These are phyloP conservation scores for Phlyctochytrium arcticum DNA, from an alignment of 192 early-diverging fungal species.

Conservation along the genomic window DNA sequence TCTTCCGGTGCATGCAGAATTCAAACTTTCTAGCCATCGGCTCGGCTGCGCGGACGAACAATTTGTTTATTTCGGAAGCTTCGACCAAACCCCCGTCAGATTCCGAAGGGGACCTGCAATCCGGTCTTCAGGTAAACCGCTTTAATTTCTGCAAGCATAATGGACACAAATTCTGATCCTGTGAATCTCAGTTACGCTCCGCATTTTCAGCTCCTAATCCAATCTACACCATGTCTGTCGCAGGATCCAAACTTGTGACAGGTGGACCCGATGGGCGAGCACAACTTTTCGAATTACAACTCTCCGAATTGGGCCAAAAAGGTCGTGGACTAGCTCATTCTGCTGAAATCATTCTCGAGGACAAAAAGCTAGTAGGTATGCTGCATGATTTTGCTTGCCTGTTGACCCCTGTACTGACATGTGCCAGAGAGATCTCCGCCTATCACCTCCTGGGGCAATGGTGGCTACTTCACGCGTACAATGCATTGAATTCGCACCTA, in stretches of 20 bases:
- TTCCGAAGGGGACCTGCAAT: neutral
- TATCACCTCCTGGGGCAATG: conserved; percentile 32
- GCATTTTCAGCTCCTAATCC: conserved; percentile 38
- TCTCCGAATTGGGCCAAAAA: conserved; percentile 15
- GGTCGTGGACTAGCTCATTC: conserved; percentile 10
- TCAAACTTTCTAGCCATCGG: conserved; percentile 37
- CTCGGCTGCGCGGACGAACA: conserved; percentile 33
- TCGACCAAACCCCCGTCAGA: neutral
- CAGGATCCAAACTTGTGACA: conserved; percentile 30
- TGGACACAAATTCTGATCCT: neutral
- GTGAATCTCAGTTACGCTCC: conserved; percentile 33
- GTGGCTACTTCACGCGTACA: conserved; percentile 29
- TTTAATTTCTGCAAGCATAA: neutral
- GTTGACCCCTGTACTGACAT: too few relatives aligned
- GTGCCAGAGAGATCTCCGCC: conserved; percentile 17
- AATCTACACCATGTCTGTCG: conserved; percentile 34
- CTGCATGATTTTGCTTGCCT: too few relatives aligned
- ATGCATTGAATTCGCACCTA: conserved; percentile 37
- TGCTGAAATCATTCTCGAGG: neutral
- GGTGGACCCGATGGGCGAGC: conserved; percentile 33
- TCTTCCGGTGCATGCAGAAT: too few relatives aligned
- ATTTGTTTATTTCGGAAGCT: conserved; percentile 42
- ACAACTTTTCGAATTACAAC: conserved; percentile 41
- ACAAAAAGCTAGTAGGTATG: conserved; percentile 1
- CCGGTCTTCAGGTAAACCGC: neutral